These are phyloP conservation scores for Tylopilus sp. DNA, from an alignment of 768 basidiomycete genomes.

Conservation along the genomic window DNA sequence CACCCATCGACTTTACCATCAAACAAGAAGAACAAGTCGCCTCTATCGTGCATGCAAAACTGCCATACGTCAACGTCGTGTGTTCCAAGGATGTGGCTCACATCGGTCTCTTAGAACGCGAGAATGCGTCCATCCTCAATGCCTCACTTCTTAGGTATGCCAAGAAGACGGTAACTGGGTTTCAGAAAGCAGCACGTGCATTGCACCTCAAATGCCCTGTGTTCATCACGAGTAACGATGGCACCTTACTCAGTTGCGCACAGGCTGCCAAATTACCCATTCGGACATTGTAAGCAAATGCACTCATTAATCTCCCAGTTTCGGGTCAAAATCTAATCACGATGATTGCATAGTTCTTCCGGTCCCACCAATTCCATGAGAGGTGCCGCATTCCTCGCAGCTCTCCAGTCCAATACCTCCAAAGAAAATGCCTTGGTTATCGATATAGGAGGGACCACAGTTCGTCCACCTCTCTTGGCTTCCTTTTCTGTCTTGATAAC, in stretches of 20 bases:
- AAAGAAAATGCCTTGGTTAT: slow-evolving; percentile 48
- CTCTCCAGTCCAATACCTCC: slow-evolving; percentile 31
- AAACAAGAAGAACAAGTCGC: slow-evolving; percentile 47
- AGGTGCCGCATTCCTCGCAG: slow-evolving; percentile 59
- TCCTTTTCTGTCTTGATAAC: slow-evolving; percentile 12
- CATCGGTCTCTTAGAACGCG: slow-evolving; percentile 58
- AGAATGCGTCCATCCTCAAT: slow-evolving; percentile 67
- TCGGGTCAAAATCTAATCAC: slow-evolving; percentile 10
- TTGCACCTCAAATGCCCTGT: slow-evolving; percentile 48
- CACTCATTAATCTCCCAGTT: slow-evolving; percentile 19
- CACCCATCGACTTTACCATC: slow-evolving; percentile 42
- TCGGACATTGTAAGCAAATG: slow-evolving; percentile 42
- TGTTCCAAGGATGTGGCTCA: slow-evolving; percentile 56
- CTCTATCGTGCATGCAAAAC: slow-evolving; percentile 38
- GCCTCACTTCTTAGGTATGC: slow-evolving; percentile 62
- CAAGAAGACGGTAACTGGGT: slow-evolving; percentile 50
- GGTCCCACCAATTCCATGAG: slow-evolving; percentile 71
- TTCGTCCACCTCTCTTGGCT: slow-evolving; percentile 18
- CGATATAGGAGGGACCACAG: slow-evolving; percentile 64
- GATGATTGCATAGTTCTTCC: slow-evolving; percentile 31
- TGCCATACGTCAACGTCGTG: slow-evolving; percentile 44
- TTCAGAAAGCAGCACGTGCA: slow-evolving; percentile 46
- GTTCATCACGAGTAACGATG: slow-evolving; percentile 61
- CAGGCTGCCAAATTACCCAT: slow-evolving; percentile 57
- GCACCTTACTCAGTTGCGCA: slow-evolving; percentile 46